Evolutionary conservation across 345 rosid species (phyloP).

Genomic region (Linum trigynum): DNA sequence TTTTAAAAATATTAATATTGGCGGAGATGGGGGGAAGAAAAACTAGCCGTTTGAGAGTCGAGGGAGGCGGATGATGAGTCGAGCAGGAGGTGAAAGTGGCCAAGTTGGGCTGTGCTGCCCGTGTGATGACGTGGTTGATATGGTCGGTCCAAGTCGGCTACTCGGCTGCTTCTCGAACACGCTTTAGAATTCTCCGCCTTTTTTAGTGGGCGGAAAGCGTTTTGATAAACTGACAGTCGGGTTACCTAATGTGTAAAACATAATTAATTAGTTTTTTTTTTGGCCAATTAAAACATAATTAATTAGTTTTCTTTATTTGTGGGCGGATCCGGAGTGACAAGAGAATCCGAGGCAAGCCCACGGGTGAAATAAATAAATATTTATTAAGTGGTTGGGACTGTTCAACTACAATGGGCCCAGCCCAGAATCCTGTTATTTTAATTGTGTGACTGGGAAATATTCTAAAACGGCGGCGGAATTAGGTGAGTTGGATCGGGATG

Average conservation of each 20-base stretch:
- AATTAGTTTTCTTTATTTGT: too few relatives aligned
- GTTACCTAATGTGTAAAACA: too few relatives aligned
- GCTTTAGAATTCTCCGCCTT: constrained; percentile 3
- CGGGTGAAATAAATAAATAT: too few relatives aligned
- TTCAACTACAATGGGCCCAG: background rate
- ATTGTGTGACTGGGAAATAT: constrained; percentile 4
- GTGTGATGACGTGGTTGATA: constrained; percentile 11
- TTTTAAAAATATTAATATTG: background rate
- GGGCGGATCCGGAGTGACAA: background rate
- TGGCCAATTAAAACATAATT: background rate
- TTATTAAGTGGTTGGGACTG: background rate
- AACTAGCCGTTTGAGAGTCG: constrained; percentile 20
- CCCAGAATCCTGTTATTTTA: background rate
- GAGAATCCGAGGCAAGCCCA: background rate
- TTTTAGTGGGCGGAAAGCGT: background rate
- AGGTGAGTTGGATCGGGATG: background rate
- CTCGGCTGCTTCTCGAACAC: constrained; percentile 16
- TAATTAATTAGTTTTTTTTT: too few relatives aligned
- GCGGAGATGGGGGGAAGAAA: background rate
- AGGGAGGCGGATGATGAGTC: background rate
- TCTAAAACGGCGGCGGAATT: constrained; percentile 12
- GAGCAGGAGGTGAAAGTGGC: constrained; percentile 4
- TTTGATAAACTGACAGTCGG: background rate
- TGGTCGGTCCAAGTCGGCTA: constrained; percentile 28
- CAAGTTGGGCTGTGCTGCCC: background rate